Percentiles rank a stretch among this genome's conserved stretches.
These are phyloP conservation scores for Waltergamsia citrina DNA, from an alignment of 2,329 filamentous ascomycete genomes.

Conservation along the genomic window DNA sequence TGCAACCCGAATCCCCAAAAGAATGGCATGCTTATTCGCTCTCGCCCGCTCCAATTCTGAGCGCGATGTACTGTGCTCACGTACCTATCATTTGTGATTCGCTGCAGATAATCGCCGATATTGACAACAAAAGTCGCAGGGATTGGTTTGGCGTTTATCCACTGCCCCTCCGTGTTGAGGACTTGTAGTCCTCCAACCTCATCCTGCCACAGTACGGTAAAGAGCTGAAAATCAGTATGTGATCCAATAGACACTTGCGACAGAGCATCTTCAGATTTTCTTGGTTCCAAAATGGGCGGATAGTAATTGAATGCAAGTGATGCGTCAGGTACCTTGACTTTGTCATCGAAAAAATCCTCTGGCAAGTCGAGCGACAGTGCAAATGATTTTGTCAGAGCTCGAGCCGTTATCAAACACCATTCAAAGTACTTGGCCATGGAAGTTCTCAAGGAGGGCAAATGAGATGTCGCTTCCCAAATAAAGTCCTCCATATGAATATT, in stretches of 20 bases:
- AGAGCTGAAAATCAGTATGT: conserved; percentile 43
- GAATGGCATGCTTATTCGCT: conserved; percentile 12
- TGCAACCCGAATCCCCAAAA: conserved; percentile 25
- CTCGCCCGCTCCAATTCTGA: conserved; percentile 26
- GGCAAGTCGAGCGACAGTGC: conserved; percentile 43
- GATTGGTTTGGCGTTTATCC: conserved; percentile 29
- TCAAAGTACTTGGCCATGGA: conserved; percentile 36
- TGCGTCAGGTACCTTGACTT: conserved; percentile 40
- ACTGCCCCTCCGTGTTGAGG: conserved; percentile 24
- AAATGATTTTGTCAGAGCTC: conserved; percentile 40
- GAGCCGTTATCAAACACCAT: conserved; percentile 36
- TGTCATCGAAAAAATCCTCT: conserved; percentile 44
- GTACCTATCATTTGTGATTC: conserved; percentile 39
- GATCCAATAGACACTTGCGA: conserved; percentile 31
- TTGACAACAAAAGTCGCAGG: conserved; percentile 39
- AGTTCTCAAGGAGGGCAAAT: conserved; percentile 37
- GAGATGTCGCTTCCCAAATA: conserved; percentile 39
- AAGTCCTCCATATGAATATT: conserved; percentile 38
- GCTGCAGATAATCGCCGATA: conserved; percentile 39
- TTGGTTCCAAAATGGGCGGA: no score
- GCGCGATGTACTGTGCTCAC: conserved; percentile 39
- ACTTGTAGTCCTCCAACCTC: conserved; percentile 31
- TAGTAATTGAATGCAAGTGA: conserved; percentile 31
- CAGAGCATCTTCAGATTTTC: conserved; percentile 1
- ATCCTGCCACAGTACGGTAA: conserved; percentile 38